Base-by-base conservation (phyloP, 2,329 filamentous ascomycete genomes). In the Epichloe scottii region DNA sequence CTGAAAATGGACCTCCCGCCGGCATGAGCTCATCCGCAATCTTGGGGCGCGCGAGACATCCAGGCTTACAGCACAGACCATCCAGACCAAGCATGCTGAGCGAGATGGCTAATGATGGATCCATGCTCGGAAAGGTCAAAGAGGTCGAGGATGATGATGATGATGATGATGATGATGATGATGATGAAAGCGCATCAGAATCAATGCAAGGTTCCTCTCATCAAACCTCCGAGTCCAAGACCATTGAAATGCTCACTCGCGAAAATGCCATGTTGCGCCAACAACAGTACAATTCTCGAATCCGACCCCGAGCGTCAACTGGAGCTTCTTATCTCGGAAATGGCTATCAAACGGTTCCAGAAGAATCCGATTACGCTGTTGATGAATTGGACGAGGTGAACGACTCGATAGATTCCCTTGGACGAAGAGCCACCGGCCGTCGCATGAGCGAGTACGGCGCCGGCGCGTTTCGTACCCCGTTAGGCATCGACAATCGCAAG, bases 41-140 rank as follows among this genome's bases (percentile, higher is more conserved):
- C 21, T 64, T 79, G 12, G 71, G 75, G n/a, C 73, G 79, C 46
- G 68, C 74, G 46, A 74, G 77, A 47, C 81, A 84, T 55, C 77
- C 85, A 30, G 83, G 79, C 53, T 73, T 94, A 34, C 87, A 91
- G 59, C 86, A 93, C 63, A 81, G 89, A 37, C 86, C 87, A 4
- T 94, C 89, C 14, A 81, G 84, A 48, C 84, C 84, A 38, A 88
- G 84, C 61, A 82, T 88, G 75, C 70, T 88, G 33, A 87, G 84
- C 55, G 84, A 87, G 61, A 82, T 84, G 78, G 77, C 79, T 14
- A 84, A 71, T 54, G 81, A 82, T 52, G 77, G 77, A 37, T 73
- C 69, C 49, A 76, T 79, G 65, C 72, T 84, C 14, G 78, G 78
- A 37, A 87, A 86, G 59, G 77, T 89, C 37, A 82, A 85, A 57